phyloP scores from a whole-genome alignment of 1,139 yeast genomes.

The Zhuliangozyma blackwelliae region DNA sequence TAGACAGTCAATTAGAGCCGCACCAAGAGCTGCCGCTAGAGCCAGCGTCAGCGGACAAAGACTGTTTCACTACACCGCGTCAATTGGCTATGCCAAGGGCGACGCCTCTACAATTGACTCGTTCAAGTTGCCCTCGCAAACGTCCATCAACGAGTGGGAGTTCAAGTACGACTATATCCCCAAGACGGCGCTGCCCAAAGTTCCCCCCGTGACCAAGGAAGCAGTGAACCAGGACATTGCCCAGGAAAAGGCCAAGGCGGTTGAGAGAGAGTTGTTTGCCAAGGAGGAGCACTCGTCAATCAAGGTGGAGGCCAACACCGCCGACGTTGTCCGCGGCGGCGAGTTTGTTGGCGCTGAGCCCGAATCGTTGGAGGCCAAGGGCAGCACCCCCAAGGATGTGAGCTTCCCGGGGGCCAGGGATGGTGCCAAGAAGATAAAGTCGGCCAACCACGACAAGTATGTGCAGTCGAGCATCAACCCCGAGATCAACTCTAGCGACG shows the following conservation, averaged over 20 bases:
- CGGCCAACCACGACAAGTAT: conserved; percentile 41
- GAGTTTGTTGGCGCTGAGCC: conserved; percentile 38
- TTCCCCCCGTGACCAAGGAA: conserved; percentile 49
- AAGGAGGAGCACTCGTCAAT: conserved; percentile 36
- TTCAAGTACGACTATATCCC: conserved; percentile 51
- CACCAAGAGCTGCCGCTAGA: conserved; percentile 7
- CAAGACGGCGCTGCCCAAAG: conserved; percentile 41
- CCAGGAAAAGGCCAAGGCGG: conserved; percentile 34
- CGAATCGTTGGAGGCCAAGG: conserved; percentile 37
- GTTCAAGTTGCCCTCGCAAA: conserved; percentile 42
- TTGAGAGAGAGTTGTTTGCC: conserved; percentile 39
- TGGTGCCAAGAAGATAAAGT: conserved; percentile 19
- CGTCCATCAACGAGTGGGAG: conserved; percentile 47
- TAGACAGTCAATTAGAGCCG: conserved; percentile 11
- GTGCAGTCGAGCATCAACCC: conserved; percentile 43
- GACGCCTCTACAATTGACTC: conserved; percentile 46
- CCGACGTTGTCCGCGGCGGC: conserved; percentile 43
- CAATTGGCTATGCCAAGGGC: conserved; percentile 28
- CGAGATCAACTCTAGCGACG: conserved; percentile 34
- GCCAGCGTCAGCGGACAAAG: conserved; percentile 4
- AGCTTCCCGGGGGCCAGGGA: conserved; percentile 10
- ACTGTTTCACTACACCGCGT: conserved; percentile 2
- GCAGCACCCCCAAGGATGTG: conserved; percentile 25
- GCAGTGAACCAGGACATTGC: conserved; percentile 50
- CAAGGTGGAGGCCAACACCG: conserved; percentile 43